Conservation (phyloP, 176 grass and related monocot species). For the Oryza rufipogon region DNA sequence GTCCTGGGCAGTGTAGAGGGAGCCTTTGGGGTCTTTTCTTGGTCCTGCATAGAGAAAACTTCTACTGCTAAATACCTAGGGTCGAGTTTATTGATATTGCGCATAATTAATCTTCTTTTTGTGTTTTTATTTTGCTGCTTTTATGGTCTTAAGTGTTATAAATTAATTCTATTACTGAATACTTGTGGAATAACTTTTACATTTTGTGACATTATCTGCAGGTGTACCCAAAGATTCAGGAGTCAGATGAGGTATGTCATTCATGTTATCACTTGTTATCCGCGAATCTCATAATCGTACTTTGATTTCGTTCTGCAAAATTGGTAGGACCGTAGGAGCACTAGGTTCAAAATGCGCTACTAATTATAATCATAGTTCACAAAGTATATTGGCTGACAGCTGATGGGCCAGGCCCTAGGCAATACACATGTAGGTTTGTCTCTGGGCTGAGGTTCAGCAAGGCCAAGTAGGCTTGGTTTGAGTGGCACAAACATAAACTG, state of each 20-base stretch:
- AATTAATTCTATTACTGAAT: slow-evolving; percentile 28
- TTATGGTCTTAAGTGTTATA: not conserved
- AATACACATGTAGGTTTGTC: not conserved
- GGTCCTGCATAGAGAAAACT: no score
- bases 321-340: not conserved
- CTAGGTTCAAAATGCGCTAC: not conserved
- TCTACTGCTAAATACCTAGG: no score
- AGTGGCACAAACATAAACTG: not conserved
- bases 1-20: no score
- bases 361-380: slow-evolving; percentile 12
- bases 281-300: not conserved
- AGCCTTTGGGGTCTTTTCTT: no score
- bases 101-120: not conserved
- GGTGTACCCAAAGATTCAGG: slow-evolving; percentile 93
- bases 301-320: slow-evolving; percentile 22
- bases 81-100: not conserved
- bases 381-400: not conserved
- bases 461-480: not conserved
- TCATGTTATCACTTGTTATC: slow-evolving; percentile 15
- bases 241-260: slow-evolving; percentile 69
- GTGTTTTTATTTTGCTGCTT: not conserved
- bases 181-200: not conserved
- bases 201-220: slow-evolving; percentile 42
- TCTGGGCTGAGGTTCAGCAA: not conserved
- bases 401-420: not conserved